A percentile compares a stretch with the other conserved stretches of the same genome.
Conservation (phyloP, 2,329 filamentous ascomycete genomes). For the Colletotrichum truncatum region DNA sequence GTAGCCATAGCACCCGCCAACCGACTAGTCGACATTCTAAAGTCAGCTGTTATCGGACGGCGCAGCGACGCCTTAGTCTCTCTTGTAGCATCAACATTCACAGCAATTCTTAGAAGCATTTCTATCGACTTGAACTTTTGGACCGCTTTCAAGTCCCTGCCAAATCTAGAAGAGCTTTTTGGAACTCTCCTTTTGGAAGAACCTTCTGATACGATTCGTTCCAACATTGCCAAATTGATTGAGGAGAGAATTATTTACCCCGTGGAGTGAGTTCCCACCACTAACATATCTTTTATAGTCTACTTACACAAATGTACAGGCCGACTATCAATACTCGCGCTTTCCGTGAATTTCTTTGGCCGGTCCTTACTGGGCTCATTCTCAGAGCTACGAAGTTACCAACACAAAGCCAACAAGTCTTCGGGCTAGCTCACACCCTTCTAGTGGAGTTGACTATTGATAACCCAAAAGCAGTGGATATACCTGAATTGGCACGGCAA, state of each 20-base stretch:
- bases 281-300: conserved; percentile 22
- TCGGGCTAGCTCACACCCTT: conserved; percentile 51
- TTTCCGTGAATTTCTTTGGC: conserved; percentile 59
- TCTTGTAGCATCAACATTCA: conserved; percentile 43
- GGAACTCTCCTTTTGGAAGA: conserved; percentile 48
- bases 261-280: conserved; percentile 24
- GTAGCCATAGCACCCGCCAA: conserved; percentile 33
- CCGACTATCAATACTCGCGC: conserved; percentile 42
- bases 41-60: conserved; percentile 23
- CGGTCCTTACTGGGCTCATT: conserved; percentile 48
- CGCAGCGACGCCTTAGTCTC: conserved; percentile 20
- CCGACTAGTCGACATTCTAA: conserved; percentile 41
- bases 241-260: conserved; percentile 35
- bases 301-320: conserved; percentile 29
- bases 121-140: conserved; percentile 49
- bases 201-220: conserved; percentile 44
- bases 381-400: conserved; percentile 43
- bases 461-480: conserved; percentile 27
- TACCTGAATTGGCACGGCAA: conserved; percentile 35
- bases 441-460: conserved; percentile 44
- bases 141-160: conserved; percentile 44
- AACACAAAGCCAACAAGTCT: conserved; percentile 53
- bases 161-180: conserved; percentile 38
- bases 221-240: conserved; percentile 45
- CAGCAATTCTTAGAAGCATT: conserved; percentile 51